phyloP scores from a whole-genome alignment of 2,329 filamentous ascomycete species.

The Teratosphaeria gauchensis region DNA sequence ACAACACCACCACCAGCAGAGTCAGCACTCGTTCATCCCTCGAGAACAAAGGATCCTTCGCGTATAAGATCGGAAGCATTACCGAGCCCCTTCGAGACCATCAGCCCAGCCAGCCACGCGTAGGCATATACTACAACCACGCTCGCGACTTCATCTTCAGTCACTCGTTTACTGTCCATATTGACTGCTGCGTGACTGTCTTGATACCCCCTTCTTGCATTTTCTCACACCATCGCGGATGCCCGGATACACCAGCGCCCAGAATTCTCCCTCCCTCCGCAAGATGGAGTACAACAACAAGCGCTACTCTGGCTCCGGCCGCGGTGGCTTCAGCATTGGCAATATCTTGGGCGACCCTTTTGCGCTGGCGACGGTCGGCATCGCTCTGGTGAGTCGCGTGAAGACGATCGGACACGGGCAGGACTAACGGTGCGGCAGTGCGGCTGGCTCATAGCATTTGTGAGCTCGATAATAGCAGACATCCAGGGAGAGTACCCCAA shows the following conservation, averaged over 20 bases:
- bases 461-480: slow-evolving; percentile 69
- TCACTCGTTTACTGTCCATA: neutral
- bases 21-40: neutral
- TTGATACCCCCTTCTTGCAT: neutral
- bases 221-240: neutral
- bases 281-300: slow-evolving; percentile 20
- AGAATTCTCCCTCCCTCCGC: slow-evolving; percentile 15
- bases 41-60: neutral
- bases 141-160: neutral
- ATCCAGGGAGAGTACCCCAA: slow-evolving; percentile 56
- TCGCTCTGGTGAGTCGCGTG: slow-evolving; percentile 62
- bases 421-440: slow-evolving; percentile 46
- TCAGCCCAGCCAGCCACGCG: neutral
- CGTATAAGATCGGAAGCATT: neutral
- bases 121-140: neutral
- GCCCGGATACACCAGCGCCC: neutral
- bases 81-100: neutral
- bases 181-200: neutral
- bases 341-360: slow-evolving; percentile 96
- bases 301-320: slow-evolving; percentile 8
- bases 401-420: neutral
- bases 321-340: slow-evolving; percentile 58
- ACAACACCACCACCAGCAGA: neutral
- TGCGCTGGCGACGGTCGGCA: slow-evolving; percentile 86
- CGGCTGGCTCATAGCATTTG: slow-evolving; percentile 88